Evolutionary conservation across 2,329 filamentous ascomycete genomes (phyloP).

Genomic region (Aspergillus arachidicola): DNA sequence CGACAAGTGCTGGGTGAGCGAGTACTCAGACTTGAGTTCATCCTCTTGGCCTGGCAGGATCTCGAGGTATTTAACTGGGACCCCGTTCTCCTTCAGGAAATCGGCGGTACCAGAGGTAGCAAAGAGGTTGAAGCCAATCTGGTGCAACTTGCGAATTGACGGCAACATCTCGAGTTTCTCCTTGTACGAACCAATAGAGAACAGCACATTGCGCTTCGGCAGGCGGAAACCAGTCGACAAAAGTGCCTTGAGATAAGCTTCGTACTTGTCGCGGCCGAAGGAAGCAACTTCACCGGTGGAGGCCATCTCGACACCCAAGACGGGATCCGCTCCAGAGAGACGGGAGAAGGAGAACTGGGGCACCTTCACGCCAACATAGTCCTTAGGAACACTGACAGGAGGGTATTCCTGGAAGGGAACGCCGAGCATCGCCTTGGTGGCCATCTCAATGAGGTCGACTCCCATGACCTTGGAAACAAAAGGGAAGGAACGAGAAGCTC

Average conservation of each 20-base stretch:
- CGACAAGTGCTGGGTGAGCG: conserved; percentile 90
- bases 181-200: conserved; percentile 96
- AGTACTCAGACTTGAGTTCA: conserved; percentile 93
- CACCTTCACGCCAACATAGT: conserved; percentile 95
- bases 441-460: conserved; percentile 96
- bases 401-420: conserved; percentile 83
- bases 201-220: conserved; percentile 89
- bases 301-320: conserved; percentile 98
- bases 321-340: conserved; percentile 91
- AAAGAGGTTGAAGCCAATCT: conserved; percentile 92
- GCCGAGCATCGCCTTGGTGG: conserved; percentile 93
- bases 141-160: conserved; percentile 84
- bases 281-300: conserved; percentile 97
- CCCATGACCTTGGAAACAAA: conserved; percentile 99
- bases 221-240: conserved; percentile 96
- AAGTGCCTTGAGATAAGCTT: conserved; percentile 95
- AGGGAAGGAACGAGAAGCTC: conserved; percentile 93
- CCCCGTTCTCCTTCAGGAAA: conserved; percentile 89
- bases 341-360: conserved; percentile 99
- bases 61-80: conserved; percentile 92
- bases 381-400: conserved; percentile 69
- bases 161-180: conserved; percentile 98
- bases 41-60: conserved; percentile 76
- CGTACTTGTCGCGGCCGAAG: conserved; percentile 93
- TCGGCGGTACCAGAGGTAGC: conserved; percentile 96